Conservation (phyloP, 2,329 filamentous ascomycete species). For the Microdochium nivale region DNA sequence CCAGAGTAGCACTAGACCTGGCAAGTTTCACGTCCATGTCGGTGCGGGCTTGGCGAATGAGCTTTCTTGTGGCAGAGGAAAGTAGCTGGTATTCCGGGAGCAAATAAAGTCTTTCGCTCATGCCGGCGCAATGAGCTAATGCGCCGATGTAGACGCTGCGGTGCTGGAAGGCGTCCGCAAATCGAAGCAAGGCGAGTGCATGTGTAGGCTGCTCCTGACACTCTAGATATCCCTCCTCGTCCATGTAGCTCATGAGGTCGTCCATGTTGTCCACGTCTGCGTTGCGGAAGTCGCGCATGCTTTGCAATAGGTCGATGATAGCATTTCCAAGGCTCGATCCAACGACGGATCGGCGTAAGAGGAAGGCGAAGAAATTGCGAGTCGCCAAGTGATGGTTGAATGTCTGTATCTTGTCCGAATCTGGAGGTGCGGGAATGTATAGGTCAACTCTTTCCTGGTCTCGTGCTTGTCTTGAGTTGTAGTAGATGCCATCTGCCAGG, state of each 20-base stretch:
- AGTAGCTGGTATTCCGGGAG: constrained; percentile 52
- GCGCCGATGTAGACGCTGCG: constrained; percentile 62
- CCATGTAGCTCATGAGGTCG: constrained; percentile 57
- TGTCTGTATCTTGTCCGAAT: constrained; percentile 41
- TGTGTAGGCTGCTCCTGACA: constrained; percentile 59
- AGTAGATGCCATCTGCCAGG: constrained; percentile 1
- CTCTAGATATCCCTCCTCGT: constrained; percentile 61
- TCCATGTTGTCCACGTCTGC: constrained; percentile 44
- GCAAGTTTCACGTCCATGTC: constrained; percentile 59
- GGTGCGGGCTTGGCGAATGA: constrained; percentile 52
- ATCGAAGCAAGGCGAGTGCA: constrained; percentile 56
- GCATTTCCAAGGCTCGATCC: constrained; percentile 57
- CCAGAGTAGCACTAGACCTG: constrained; percentile 48
- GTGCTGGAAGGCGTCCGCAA: constrained; percentile 58
- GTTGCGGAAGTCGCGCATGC: constrained; percentile 54
- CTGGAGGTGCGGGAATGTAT: constrained; percentile 58
- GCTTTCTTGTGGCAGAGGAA: constrained; percentile 47
- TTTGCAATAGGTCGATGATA: constrained; percentile 55
- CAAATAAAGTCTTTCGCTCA: constrained; percentile 52
- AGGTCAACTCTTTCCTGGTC: constrained; percentile 41
- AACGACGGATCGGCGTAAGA: constrained; percentile 57
- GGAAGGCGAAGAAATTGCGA: constrained; percentile 69
- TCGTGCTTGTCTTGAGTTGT: not conserved
- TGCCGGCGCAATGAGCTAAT: constrained; percentile 71
- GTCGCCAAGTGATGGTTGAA: constrained; percentile 59